Evolutionary conservation across 768 basidiomycete species (phyloP).

Genomic region (Xerocomellus dryophilus): DNA sequence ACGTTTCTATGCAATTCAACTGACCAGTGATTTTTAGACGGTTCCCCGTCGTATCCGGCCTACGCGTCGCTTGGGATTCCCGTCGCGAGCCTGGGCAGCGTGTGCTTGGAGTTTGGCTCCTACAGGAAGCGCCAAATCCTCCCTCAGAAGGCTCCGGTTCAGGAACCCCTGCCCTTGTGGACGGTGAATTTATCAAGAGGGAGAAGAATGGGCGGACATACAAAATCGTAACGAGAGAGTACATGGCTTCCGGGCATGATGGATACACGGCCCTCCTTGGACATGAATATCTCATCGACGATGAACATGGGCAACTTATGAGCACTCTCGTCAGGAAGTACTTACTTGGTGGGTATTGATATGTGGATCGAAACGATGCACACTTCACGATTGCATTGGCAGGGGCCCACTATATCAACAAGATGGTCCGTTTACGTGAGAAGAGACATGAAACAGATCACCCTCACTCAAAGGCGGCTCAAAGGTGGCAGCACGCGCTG

Average conservation of each 20-base stretch:
- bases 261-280: slow-evolving; percentile 71
- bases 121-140: slow-evolving; percentile 34
- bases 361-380: neutral
- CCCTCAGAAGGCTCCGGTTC: slow-evolving; percentile 21
- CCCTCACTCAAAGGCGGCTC: slow-evolving; percentile 44
- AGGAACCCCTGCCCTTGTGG: slow-evolving; percentile 36
- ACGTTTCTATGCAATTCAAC: neutral
- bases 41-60: slow-evolving; percentile 84
- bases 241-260: slow-evolving; percentile 82
- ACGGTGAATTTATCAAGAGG: slow-evolving; percentile 53
- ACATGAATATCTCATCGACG: slow-evolving; percentile 69
- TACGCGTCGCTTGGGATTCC: slow-evolving; percentile 87
- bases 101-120: slow-evolving; percentile 68
- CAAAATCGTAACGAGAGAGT: slow-evolving; percentile 81
- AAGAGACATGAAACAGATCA: slow-evolving; percentile 28
- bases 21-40: slow-evolving; percentile 46
- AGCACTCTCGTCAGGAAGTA: slow-evolving; percentile 80
- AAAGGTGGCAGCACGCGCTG: slow-evolving; percentile 49
- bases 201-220: slow-evolving; percentile 57
- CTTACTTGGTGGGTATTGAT: slow-evolving; percentile 57
- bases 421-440: slow-evolving; percentile 43
- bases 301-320: slow-evolving; percentile 78
- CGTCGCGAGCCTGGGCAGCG: slow-evolving; percentile 65
- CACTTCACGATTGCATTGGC: slow-evolving; percentile 9
- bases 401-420: slow-evolving; percentile 77